Conservation (phyloP, 1,139 yeast genomes). For the Candida glucosophila region DNA sequence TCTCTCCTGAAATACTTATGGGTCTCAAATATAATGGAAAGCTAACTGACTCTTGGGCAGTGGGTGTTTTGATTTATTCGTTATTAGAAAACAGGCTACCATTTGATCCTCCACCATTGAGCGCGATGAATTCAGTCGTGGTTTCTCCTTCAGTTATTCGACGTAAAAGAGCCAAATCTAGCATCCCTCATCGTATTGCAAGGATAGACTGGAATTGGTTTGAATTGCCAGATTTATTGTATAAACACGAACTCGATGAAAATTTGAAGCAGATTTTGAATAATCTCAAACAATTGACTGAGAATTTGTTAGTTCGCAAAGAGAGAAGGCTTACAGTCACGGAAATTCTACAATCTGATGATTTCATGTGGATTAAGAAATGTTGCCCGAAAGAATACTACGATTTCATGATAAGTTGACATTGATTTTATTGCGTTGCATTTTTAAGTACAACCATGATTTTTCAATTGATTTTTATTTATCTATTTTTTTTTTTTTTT, state of each 20-base stretch:
- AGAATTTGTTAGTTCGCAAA: conserved; percentile 29
- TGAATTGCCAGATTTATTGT: conserved; percentile 13
- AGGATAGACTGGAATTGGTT: conserved; percentile 90
- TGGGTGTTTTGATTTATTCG: conserved; percentile 83
- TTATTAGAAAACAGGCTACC: conserved; percentile 81
- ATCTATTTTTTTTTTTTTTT: too few species aligned
- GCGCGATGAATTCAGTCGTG: conserved; percentile 20
- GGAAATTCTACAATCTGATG: conserved; percentile 7
- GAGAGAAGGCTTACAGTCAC: conserved; percentile 19
- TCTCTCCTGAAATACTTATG: conserved; percentile 85
- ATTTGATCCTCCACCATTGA: conserved; percentile 57
- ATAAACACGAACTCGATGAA: conserved; percentile 8
- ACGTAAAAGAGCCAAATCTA: conserved; percentile 44
- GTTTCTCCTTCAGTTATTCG: conserved; percentile 39
- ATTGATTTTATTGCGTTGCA: too few species aligned
- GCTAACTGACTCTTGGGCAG: conserved; percentile 87
- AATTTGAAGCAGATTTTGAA: conserved; percentile 16
- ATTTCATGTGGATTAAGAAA: conserved; percentile 15
- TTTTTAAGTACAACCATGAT: too few species aligned
- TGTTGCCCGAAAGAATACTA: conserved; percentile 7
- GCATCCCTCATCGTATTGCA: conserved; percentile 84
- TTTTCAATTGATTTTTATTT: too few species aligned
- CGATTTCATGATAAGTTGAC: too few species aligned
- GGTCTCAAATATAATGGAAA: conserved; percentile 88
- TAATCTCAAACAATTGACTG: conserved; percentile 23